phyloP scores from a whole-genome alignment of 2,329 filamentous ascomycete species.

The Pestalotiopsis sp. region DNA sequence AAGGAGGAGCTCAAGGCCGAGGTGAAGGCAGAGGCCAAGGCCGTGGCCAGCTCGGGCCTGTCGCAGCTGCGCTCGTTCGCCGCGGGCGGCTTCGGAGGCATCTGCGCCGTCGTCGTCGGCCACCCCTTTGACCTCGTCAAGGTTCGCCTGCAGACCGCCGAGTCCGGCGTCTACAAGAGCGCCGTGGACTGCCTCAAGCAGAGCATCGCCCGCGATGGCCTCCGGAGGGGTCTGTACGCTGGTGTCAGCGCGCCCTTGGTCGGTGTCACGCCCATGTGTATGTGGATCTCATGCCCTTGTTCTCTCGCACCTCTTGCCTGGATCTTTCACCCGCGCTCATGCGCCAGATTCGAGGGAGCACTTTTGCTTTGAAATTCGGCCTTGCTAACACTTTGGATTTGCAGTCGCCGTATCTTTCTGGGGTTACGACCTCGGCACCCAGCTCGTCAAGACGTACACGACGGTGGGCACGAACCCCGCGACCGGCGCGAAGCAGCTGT shows the following conservation, averaged over 20 bases:
- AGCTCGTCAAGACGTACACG: conserved; percentile 73
- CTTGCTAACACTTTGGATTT: not conserved
- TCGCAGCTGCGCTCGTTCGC: conserved; percentile 76
- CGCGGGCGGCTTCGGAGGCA: conserved; percentile 88
- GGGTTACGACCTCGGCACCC: conserved; percentile 96
- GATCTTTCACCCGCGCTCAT: not conserved
- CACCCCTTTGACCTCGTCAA: conserved; percentile 99
- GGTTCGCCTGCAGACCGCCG: conserved; percentile 93
- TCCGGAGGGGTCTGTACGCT: conserved; percentile 85
- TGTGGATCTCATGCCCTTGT: conserved; percentile 41
- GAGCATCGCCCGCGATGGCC: conserved; percentile 84
- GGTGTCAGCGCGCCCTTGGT: conserved; percentile 93
- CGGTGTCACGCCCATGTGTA: conserved; percentile 98
- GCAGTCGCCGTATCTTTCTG: conserved; percentile 72
- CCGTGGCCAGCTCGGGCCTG: conserved; percentile 39
- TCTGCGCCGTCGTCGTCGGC: conserved; percentile 92
- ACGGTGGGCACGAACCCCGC: conserved; percentile 65
- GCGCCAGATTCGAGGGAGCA: not conserved
- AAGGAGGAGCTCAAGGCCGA: conserved; percentile 48
- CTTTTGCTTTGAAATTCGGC: not conserved
- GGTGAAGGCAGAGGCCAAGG: conserved; percentile 43
- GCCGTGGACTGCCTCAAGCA: conserved; percentile 91
- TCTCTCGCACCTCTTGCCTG: not conserved
- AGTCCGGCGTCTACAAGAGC: conserved; percentile 87
- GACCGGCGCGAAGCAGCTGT: conserved; percentile 63